A percentile compares a stretch with the other conserved stretches of the same genome.
Conservation (phyloP, 306 rosid species). For the Ammopiptanthus mongolicus region DNA sequence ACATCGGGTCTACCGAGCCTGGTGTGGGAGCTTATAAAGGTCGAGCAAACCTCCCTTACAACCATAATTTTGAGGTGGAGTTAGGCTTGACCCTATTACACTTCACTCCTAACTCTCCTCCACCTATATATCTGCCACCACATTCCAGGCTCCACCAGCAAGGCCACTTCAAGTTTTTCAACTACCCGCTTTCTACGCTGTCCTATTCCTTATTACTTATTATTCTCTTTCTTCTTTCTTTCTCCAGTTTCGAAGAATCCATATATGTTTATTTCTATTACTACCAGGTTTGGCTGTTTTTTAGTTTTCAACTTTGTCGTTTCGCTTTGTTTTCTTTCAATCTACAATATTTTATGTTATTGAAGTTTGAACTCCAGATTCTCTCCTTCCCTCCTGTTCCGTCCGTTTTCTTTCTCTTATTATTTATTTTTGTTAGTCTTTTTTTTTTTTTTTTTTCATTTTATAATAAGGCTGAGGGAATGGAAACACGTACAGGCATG, state of each 20-base stretch:
- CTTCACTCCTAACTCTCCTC: not conserved
- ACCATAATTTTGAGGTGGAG: no score
- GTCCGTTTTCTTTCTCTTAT: conserved; percentile 3
- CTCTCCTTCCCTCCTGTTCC: conserved; percentile 28
- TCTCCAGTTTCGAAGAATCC: conserved; percentile 24
- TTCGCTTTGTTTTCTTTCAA: conserved; percentile 28
- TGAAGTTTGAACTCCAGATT: conserved; percentile 38
- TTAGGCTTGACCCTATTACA: no score
- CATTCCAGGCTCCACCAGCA: no score
- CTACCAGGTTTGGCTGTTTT: conserved; percentile 28
- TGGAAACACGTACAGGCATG: not conserved
- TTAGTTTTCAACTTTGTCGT: conserved; percentile 38
- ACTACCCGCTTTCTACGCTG: conserved; percentile 44
- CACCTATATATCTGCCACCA: not conserved
- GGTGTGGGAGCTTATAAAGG: no score
- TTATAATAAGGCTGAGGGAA: not conserved
- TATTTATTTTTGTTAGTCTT: not conserved
- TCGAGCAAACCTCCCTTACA: no score
- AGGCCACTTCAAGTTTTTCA: not conserved
- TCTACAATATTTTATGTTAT: conserved; percentile 14
- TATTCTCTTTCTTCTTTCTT: not conserved
- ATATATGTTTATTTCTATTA: not conserved
- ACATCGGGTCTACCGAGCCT: no score
- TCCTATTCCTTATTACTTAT: not conserved
- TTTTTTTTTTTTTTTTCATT: not conserved